Evolutionary conservation across 441 rosid species (phyloP), one percentile per base, ranked within the genome.

Genomic region (Kokia cookei): DNA sequence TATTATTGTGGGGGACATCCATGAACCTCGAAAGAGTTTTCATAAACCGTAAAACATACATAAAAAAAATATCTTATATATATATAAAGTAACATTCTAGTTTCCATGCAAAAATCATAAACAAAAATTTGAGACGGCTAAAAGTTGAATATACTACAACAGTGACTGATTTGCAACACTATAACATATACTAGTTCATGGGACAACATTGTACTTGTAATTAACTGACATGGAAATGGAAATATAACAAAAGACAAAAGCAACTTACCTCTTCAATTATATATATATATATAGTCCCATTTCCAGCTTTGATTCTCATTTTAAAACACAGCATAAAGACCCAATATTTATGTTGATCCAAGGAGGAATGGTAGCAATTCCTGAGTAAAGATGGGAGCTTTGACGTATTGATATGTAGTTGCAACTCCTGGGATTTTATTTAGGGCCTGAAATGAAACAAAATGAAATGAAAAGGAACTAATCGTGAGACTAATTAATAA

Each of bases 181-280:
- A 19, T 71, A 71, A 37, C 76, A 74, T 74, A 63, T 4, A 47
- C 37, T 69, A 50, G 61, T 79, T 71, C 63, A 65, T 55, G 50
- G 55, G 43, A 63, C 53, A 61, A 61, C 58, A 72, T 48, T 29
- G 42, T 13, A 35, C 71, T 32, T 72, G 53, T 47, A 64, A 64
- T 42, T 68, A 3, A 68, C 71, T 68, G 64, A 71, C 40, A 71
- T 14, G 19, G 19, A 35, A 48, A 29, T 62, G 24, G 22, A 69
- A 69, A 51, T 13, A 60, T 54, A 48, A 73, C 35, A 55, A 24
- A 59, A 32, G n/a, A 59, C 58, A 43, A 40, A 65, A 32, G 53
- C 17, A 60, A 84, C 85, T 82, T 82, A 82, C 76, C 67, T 58
- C 65, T 73, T 74, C 65, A 50, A 68, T 14, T 9, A 9, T 48